Percentiles rank a stretch among this genome's conserved stretches.
These are phyloP conservation scores for Cruciata laevipes DNA, from an alignment of 257 asterid genomes.

Conservation along the genomic window DNA sequence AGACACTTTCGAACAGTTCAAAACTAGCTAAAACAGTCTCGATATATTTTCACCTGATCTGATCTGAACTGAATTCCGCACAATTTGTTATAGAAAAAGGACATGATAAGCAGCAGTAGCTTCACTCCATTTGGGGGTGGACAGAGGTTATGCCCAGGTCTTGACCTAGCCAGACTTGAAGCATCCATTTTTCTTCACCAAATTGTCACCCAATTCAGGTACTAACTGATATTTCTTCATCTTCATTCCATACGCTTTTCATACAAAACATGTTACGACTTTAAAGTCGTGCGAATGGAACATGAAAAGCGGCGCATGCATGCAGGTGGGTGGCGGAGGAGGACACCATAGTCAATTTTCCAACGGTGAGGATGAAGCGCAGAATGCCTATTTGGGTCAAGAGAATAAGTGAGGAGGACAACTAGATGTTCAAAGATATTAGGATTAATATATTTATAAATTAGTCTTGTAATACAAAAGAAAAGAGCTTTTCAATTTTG, in stretches of 20 bases:
- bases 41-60: too few relatives aligned
- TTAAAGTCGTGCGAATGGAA: not conserved
- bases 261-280: not conserved
- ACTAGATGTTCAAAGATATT: not conserved
- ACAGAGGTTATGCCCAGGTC: conserved; percentile 88
- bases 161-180: conserved; percentile 91
- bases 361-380: conserved; percentile 78
- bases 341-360: conserved; percentile 66
- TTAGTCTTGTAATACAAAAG: not conserved
- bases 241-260: not conserved
- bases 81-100: conserved; percentile 34
- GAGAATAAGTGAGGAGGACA: conserved; percentile 27
- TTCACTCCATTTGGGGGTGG: conserved; percentile 98
- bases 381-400: conserved; percentile 77
- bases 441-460: not conserved
- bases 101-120: conserved; percentile 32
- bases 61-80: not conserved
- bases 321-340: conserved; percentile 82
- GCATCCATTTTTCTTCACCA: conserved; percentile 88
- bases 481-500: not conserved
- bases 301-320: not conserved
- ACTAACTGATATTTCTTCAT: not conserved
- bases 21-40: too few relatives aligned
- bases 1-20: conserved; percentile 11
- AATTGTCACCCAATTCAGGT: conserved; percentile 84